A percentile compares a stretch with the other conserved stretches of the same genome.
Evolutionary conservation across 169 alveolate genomes (phyloP).

Genomic region (Theileria annulata): DNA sequence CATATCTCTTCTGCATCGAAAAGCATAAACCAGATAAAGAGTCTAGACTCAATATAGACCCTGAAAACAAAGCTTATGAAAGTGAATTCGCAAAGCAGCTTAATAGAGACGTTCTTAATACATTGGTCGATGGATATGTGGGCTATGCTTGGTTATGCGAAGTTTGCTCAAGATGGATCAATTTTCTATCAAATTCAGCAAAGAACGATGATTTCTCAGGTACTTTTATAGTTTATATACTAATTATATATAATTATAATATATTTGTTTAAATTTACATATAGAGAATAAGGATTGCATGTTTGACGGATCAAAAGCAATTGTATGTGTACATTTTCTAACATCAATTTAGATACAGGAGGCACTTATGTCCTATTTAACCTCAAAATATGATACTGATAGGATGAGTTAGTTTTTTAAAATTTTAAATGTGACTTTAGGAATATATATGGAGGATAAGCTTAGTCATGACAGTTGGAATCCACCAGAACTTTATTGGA

Average conservation of each 20-base stretch:
- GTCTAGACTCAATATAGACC: neutral
- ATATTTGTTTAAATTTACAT: neutral
- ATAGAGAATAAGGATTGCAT: constrained; percentile 5
- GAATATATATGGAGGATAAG: constrained; percentile 80
- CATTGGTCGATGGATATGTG: constrained; percentile 74
- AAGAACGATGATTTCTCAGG: constrained; percentile 13
- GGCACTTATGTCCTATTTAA: constrained; percentile 75
- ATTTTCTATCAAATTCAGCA: constrained; percentile 25
- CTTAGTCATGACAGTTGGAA: constrained; percentile 84
- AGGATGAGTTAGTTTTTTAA: constrained; percentile 57
- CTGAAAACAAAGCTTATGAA: constrained; percentile 20
- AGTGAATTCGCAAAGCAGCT: constrained; percentile 68
- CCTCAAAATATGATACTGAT: constrained; percentile 80
- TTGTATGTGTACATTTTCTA: neutral
- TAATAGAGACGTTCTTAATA: constrained; percentile 70
- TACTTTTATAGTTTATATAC: neutral
- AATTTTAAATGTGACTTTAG: neutral
- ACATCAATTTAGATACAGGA: constrained; percentile 50
- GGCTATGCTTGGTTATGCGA: constrained; percentile 79
- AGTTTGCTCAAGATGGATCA: constrained; percentile 69
- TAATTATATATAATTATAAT: neutral
- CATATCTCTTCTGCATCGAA: constrained; percentile 60
- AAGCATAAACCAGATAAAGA: constrained; percentile 9
- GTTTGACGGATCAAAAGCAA: constrained; percentile 3
- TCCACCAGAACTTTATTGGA: constrained; percentile 85